Evolutionary conservation across 352 stramenopile species (phyloP).

Genomic region (Thalassiosira hispida): DNA sequence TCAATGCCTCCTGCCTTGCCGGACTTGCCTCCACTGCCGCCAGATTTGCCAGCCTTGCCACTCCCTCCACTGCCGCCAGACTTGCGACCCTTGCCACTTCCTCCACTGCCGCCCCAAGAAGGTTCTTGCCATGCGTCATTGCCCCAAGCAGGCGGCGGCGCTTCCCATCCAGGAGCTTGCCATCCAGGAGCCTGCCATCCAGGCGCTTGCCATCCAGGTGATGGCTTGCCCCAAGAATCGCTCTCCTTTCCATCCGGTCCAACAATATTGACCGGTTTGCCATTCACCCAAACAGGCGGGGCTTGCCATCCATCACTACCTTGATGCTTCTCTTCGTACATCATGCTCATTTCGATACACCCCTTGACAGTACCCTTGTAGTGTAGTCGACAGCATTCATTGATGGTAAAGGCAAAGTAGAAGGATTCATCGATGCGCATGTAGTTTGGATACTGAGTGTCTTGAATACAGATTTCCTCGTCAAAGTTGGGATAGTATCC

Average conservation of each 20-base stretch:
- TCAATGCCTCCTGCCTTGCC: conserved; percentile 1
- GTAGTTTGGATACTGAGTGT: background rate
- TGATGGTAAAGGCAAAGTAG: conserved; percentile 9
- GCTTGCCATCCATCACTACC: background rate
- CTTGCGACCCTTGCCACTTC: background rate
- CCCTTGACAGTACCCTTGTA: conserved; percentile 10
- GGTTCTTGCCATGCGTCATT: too few species aligned
- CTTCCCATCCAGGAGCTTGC: background rate
- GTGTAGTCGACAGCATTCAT: conserved; percentile 18
- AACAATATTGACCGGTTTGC: too few species aligned
- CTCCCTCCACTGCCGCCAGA: background rate
- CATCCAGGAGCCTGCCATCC: background rate
- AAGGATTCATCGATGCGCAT: background rate
- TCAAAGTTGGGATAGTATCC: conserved; percentile 25
- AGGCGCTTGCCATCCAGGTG: background rate
- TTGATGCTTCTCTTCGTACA: background rate
- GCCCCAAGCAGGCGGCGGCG: background rate
- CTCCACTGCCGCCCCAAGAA: background rate
- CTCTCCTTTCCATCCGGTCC: too few species aligned
- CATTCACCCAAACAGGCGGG: background rate
- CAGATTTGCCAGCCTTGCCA: conserved; percentile 1
- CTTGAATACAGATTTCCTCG: conserved; percentile 1
- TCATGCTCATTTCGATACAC: conserved; percentile 9
- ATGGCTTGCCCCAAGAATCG: too few species aligned
- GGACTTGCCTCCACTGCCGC: background rate